phyloP scores from a whole-genome alignment of 805 yeast genomes.

The Ogataea pini region DNA sequence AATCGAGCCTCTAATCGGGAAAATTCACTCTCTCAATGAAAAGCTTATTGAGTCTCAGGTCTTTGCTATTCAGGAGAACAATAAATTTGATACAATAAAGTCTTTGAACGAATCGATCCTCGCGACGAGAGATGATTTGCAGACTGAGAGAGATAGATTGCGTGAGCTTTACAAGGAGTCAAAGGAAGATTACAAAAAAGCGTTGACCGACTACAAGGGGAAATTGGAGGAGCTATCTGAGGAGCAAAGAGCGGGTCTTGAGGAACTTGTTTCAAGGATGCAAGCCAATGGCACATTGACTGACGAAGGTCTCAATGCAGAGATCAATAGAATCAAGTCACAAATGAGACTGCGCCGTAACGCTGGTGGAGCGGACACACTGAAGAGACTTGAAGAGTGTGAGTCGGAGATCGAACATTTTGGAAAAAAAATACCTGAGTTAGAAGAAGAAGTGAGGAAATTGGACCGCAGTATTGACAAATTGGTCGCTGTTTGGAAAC shows the following conservation, averaged over 20 bases:
- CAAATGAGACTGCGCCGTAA: conserved; percentile 36
- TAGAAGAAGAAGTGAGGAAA: conserved; percentile 33
- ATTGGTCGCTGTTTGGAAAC: conserved; percentile 52
- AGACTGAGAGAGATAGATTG: conserved; percentile 15
- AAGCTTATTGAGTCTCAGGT: conserved; percentile 24
- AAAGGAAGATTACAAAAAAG: conserved; percentile 24
- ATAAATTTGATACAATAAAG: conserved; percentile 31
- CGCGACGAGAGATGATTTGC: conserved; percentile 29
- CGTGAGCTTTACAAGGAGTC: conserved; percentile 16
- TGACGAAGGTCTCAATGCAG: conserved; percentile 38
- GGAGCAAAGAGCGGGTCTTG: conserved; percentile 43
- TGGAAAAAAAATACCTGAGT: conserved; percentile 41
- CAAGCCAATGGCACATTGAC: conserved; percentile 36
- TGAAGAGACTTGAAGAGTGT: conserved; percentile 39
- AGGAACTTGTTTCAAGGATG: conserved; percentile 37
- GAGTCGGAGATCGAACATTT: conserved; percentile 39
- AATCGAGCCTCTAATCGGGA: conserved; percentile 13
- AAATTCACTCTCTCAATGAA: conserved; percentile 33
- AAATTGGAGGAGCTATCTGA: conserved; percentile 40
- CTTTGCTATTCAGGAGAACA: conserved; percentile 39
- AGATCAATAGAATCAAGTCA: conserved; percentile 43
- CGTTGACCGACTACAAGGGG: conserved; percentile 34
- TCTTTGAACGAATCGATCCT: conserved; percentile 33
- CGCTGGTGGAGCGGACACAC: conserved; percentile 31
- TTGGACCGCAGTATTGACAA: conserved; percentile 41